Percentiles rank a stretch among this genome's conserved stretches.
Conservation (phyloP, 2,329 filamentous ascomycete genomes). For the Torrubiellomyces zombiae region DNA sequence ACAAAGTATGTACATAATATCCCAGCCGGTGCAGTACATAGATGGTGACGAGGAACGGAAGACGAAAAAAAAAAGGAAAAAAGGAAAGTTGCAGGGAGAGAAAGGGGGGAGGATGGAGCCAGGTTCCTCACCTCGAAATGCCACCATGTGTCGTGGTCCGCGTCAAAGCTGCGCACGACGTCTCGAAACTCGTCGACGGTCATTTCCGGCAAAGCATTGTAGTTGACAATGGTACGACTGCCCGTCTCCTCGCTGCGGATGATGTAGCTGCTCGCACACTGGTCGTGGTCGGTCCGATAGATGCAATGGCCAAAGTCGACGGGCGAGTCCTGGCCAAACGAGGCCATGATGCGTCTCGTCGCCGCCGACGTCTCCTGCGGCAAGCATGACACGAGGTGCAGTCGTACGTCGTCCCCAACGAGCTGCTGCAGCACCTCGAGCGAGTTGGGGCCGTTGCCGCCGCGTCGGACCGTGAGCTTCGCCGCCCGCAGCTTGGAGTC, state of each 20-base stretch:
- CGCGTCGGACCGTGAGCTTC: conserved; percentile 39
- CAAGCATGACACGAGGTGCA: conserved; percentile 33
- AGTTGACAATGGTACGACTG: conserved; percentile 54
- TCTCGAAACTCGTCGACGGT: conserved; percentile 39
- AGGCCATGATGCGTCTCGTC: conserved; percentile 32
- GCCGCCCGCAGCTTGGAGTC: conserved; percentile 58
- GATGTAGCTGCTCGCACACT: conserved; percentile 54
- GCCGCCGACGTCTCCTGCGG: conserved; percentile 35
- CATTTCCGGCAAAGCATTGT: conserved; percentile 54
- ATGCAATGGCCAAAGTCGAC: conserved; percentile 40
- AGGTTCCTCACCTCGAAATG: conserved; percentile 60
- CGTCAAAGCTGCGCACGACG: conserved; percentile 21
- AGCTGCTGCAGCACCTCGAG: conserved; percentile 56
- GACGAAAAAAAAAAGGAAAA: background rate
- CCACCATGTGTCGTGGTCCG: conserved; percentile 36
- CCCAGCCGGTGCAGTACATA: too few species aligned
- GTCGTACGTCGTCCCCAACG: conserved; percentile 16
- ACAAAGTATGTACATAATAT: too few species aligned
- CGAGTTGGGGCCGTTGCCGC: conserved; percentile 58
- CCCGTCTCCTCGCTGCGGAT: conserved; percentile 41
- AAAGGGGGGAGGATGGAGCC: conserved; percentile 1
- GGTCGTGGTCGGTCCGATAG: conserved; percentile 33
- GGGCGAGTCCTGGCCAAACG: conserved; percentile 26
- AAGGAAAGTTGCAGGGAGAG: conserved; percentile 1
- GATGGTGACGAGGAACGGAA: too few species aligned